Base-by-base conservation (phyloP, 1,284 basidiomycete genomes). In the Puccinia triticina region DNA sequence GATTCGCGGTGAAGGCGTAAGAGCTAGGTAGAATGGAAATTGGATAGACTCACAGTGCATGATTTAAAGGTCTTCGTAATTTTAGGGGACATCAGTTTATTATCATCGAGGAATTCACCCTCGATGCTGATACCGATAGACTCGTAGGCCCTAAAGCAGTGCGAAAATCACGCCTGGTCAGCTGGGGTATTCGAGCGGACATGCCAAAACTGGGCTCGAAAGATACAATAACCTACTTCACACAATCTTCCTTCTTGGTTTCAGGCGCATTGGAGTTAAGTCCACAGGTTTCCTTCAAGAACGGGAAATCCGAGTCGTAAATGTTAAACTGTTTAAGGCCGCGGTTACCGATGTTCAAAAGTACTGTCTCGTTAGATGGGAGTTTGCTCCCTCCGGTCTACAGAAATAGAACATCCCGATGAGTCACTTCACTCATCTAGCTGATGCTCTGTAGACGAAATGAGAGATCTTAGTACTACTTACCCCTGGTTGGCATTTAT, bases 261-360 rank as follows among this genome's bases (percentile, higher is more conserved):
- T 69, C 43, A 29, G 43, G 66, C 16, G 66, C 66, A 23, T 48
- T 48, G 43, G 43, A 29, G 43, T 48, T 69, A 4, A 69, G 66
- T 69, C 66, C 66, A 69, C 66, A 69, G 23, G 66, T 48, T 48
- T 69, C 66, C 26, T 69, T 69, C 43, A 69, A 43, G 43, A 48
- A 29, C n/a, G 66, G 66, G 66, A 69, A 69, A 37, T 69, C 66
- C 43, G 66, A 69, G 11, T 69, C 43, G 34, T 69, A n/a, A n/a
- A n/a, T n/a, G n/a, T n/a, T n/a, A n/a, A n/a, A 69, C 7, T 23
- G 43, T 21, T 0, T 21, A 21, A 11, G 4, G 7, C 66, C 66
- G n/a, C 66, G 66, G 18, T 69, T 69, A 14, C 66, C 66, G 23
- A 69, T 69, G 43, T 69, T 69, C 26, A 69, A 48, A 48, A 66